Evolutionary conservation across 1,284 basidiomycete genomes (phyloP).

Genomic region (Stereum hirsutum): DNA sequence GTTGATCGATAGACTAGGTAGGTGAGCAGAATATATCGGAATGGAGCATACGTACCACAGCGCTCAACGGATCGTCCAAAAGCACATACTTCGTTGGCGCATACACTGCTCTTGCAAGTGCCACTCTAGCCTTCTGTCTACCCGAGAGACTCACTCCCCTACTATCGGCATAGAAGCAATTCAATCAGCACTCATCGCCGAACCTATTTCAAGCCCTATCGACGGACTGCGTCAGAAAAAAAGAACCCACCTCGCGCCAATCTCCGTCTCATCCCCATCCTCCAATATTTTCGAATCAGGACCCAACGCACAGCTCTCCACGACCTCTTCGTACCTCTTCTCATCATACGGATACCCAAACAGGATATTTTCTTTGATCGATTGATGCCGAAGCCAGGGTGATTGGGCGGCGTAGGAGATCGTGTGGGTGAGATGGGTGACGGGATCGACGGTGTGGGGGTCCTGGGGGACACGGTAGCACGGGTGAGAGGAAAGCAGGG

Average conservation of each 20-base stretch:
- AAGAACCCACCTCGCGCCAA: conserved; percentile 21
- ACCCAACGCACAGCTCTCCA: conserved; percentile 64
- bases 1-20: conserved; percentile 16
- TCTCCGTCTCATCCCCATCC: conserved; percentile 29
- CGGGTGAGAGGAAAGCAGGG: no score
- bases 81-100: conserved; percentile 55
- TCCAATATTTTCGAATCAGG: conserved; percentile 49
- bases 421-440: conserved; percentile 60
- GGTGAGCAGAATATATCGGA: not conserved
- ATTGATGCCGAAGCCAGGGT: conserved; percentile 72
- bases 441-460: no score
- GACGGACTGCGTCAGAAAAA: no score
- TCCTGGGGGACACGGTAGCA: no score
- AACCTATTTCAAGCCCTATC: no score
- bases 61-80: conserved; percentile 66
- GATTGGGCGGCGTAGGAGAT: conserved; percentile 82
- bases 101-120: conserved; percentile 63
- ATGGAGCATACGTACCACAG: conserved; percentile 45
- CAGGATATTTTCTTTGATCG: conserved; percentile 64
- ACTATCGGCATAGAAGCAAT: not conserved
- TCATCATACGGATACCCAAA: conserved; percentile 63
- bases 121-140: conserved; percentile 43
- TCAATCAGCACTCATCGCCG: not conserved
- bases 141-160: conserved; percentile 24
- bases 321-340: conserved; percentile 52